phyloP scores from a whole-genome alignment of 176 grass and related monocot species.

The Alopecurus myosuroides region DNA sequence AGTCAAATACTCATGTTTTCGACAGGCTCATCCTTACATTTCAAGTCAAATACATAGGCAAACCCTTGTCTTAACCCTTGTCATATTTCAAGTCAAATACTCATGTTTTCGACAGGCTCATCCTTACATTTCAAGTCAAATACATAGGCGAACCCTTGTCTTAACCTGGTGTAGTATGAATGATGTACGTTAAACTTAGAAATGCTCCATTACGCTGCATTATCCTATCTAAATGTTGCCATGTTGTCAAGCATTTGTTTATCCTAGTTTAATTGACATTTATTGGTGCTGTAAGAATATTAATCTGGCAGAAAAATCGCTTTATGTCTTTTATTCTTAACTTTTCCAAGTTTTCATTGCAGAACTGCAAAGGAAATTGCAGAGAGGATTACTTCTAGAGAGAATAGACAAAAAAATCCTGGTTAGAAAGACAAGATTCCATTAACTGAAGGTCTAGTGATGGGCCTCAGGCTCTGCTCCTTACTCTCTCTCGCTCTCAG shows the following conservation, averaged over 20 bases:
- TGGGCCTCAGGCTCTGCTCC: slow-evolving; percentile 24
- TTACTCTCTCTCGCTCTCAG: slow-evolving; percentile 17
- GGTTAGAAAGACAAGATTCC: slow-evolving; percentile 25
- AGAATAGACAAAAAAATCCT: slow-evolving; percentile 34
- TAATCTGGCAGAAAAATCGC: background rate
- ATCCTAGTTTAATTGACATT: background rate
- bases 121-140: background rate
- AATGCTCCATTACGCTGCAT: background rate
- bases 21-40: no score
- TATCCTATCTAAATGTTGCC: no score
- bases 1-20: background rate
- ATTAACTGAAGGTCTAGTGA: slow-evolving; percentile 24
- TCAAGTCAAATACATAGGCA: no score
- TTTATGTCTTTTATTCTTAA: background rate
- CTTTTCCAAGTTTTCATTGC: background rate
- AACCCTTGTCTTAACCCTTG: no score
- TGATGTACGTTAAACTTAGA: background rate
- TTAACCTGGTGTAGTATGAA: background rate
- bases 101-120: background rate
- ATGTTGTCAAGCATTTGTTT: background rate
- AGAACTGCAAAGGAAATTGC: background rate
- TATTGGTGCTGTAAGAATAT: background rate
- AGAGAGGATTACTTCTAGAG: background rate
- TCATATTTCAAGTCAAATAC: background rate
- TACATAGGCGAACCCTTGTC: background rate